phyloP scores from a whole-genome alignment of 208 protist genomes.

The Jaenimonas drosophilae region DNA sequence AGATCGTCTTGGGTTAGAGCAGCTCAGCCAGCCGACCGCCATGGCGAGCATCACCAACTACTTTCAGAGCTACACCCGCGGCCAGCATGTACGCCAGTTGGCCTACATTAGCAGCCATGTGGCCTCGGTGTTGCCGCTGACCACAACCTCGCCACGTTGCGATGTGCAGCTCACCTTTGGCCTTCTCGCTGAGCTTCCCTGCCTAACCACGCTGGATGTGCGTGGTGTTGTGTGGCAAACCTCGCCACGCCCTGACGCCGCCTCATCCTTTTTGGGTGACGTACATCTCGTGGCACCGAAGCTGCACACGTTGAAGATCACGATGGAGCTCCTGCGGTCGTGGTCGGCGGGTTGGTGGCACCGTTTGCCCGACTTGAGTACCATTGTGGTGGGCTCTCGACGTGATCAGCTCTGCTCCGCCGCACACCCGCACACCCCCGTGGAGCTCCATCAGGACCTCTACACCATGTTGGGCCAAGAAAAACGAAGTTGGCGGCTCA shows the following conservation, averaged over 20 bases:
- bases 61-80: conserved; percentile 24
- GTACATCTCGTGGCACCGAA: conserved; percentile 44
- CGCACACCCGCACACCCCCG: neutral
- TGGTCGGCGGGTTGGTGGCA: conserved; percentile 78
- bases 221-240: conserved; percentile 50
- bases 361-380: conserved; percentile 23
- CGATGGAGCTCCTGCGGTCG: conserved; percentile 27
- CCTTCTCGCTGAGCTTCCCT: conserved; percentile 27
- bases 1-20: conserved; percentile 9
- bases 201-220: conserved; percentile 49
- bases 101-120: conserved; percentile 19
- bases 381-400: conserved; percentile 46
- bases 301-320: conserved; percentile 53
- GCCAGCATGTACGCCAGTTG: conserved; percentile 21
- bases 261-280: conserved; percentile 46
- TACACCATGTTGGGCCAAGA: conserved; percentile 30
- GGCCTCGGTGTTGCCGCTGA: conserved; percentile 12
- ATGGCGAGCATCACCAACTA: conserved; percentile 19
- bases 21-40: conserved; percentile 11
- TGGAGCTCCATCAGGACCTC: conserved; percentile 39
- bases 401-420: conserved; percentile 11
- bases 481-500: conserved; percentile 33
- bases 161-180: conserved; percentile 17
- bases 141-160: conserved; percentile 7
- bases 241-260: conserved; percentile 4